Percentiles rank a stretch among this genome's conserved stretches.
These are phyloP conservation scores for Chaetomium strumarium DNA, from an alignment of 2,329 filamentous ascomycete genomes.

Conservation along the genomic window DNA sequence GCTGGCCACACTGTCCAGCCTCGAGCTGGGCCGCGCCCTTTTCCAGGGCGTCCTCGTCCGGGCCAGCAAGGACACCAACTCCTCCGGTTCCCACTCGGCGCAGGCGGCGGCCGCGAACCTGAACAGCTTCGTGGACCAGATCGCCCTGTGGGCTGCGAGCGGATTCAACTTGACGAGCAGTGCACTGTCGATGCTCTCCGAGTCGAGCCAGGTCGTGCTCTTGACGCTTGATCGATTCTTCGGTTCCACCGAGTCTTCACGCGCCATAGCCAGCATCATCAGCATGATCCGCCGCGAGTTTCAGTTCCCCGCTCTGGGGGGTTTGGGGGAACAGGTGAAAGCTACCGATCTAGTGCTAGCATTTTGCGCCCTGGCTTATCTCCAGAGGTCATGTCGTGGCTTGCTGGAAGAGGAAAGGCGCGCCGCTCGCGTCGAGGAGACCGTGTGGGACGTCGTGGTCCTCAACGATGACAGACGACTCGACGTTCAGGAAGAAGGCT, in stretches of 20 bases:
- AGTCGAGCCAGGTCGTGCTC: slow-evolving; percentile 52
- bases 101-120: slow-evolving; percentile 33
- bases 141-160: slow-evolving; percentile 56
- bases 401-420: slow-evolving; percentile 45
- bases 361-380: slow-evolving; percentile 54
- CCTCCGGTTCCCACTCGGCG: slow-evolving; percentile 36
- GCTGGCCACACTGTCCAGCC: slow-evolving; percentile 50
- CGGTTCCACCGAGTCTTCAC: slow-evolving; percentile 62
- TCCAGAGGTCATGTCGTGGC: slow-evolving; percentile 52
- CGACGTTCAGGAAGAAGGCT: slow-evolving; percentile 41
- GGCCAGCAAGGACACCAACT: slow-evolving; percentile 46
- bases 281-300: slow-evolving; percentile 59
- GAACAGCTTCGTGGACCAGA: slow-evolving; percentile 51
- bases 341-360: slow-evolving; percentile 57
- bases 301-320: slow-evolving; percentile 55
- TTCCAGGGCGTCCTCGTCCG: slow-evolving; percentile 49
- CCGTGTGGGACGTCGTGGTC: slow-evolving; percentile 63
- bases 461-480: slow-evolving; percentile 53
- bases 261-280: slow-evolving; percentile 62
- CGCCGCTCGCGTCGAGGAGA: slow-evolving; percentile 45
- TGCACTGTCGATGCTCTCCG: slow-evolving; percentile 48
- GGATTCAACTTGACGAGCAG: slow-evolving; percentile 54
- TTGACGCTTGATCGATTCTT: slow-evolving; percentile 58
- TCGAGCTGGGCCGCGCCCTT: slow-evolving; percentile 50
- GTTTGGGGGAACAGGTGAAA: slow-evolving; percentile 53